A percentile compares a stretch with the other conserved stretches of the same genome.
Evolutionary conservation across 2,329 filamentous ascomycete species (phyloP).

Genomic region (Cytospora piceae): DNA sequence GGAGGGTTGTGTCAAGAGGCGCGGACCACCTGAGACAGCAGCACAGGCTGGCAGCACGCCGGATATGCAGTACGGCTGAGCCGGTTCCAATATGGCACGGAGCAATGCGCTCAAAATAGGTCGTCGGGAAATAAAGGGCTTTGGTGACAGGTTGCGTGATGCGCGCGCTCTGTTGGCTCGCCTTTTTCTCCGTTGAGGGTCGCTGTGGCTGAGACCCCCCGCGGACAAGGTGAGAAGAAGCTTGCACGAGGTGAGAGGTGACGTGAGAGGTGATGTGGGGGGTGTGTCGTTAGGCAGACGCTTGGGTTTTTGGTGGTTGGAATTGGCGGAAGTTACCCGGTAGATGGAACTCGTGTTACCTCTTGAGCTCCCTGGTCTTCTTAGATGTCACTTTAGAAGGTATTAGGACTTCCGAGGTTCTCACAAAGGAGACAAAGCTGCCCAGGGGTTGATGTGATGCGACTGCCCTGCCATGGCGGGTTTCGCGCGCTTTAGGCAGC

Average conservation of each 20-base stretch:
- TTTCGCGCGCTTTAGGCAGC: slow-evolving; percentile 22
- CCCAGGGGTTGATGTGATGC: neutral
- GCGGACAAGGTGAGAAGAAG: neutral
- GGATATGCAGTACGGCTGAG: too few relatives aligned
- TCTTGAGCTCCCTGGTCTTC: neutral
- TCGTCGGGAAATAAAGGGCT: neutral
- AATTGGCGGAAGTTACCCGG: neutral
- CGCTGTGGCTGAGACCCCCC: slow-evolving; percentile 1
- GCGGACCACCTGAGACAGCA: neutral
- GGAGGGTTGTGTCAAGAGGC: neutral
- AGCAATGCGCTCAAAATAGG: slow-evolving; percentile 3
- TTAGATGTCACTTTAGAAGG: neutral
- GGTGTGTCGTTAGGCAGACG: neutral
- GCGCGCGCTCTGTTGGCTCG: neutral
- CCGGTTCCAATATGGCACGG: neutral
- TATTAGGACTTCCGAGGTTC: neutral
- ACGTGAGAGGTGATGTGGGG: too few relatives aligned
- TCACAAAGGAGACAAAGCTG: neutral
- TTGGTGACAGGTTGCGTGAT: neutral
- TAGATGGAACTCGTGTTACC: neutral
- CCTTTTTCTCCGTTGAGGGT: neutral
- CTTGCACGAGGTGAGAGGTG: slow-evolving; percentile 5
- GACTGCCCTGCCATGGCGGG: neutral
- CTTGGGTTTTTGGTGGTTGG: neutral
- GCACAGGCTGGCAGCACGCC: too few relatives aligned